Percentiles rank a stretch among this genome's conserved stretches.
phyloP scores from a whole-genome alignment of 148 eudicot genomes.

The Spergularia bocconei region DNA sequence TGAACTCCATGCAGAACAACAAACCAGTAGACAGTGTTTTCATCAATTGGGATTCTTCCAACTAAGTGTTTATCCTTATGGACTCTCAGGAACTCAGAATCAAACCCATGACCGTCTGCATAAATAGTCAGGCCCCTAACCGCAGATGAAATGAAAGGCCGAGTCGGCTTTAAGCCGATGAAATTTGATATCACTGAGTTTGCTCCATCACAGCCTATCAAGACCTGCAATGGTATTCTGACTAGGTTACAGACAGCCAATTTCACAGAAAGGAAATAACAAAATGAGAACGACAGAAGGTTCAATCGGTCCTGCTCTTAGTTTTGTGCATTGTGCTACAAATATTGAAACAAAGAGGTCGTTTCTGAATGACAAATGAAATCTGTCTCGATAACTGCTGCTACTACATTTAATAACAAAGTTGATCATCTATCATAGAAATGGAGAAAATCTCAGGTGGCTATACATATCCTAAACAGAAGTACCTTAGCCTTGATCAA shows the following conservation, averaged over 20 bases:
- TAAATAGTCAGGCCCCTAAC: constrained; percentile 44
- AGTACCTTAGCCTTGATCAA: constrained; percentile 47
- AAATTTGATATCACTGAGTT: constrained; percentile 41
- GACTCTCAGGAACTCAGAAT: constrained; percentile 36
- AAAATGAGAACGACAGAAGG: too few relatives aligned
- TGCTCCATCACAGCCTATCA: constrained; percentile 60
- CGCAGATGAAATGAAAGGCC: constrained; percentile 24
- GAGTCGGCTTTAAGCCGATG: constrained; percentile 41
- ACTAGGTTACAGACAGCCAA: background rate
- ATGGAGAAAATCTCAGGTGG: background rate
- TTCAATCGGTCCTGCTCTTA: too few relatives aligned
- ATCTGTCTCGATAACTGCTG: too few relatives aligned
- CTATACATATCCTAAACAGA: background rate
- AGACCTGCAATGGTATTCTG: constrained; percentile 31
- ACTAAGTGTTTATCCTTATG: constrained; percentile 24
- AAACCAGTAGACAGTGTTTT: constrained; percentile 51
- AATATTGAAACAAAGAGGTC: too few relatives aligned
- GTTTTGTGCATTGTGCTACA: too few relatives aligned
- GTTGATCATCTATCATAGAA: too few relatives aligned
- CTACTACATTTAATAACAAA: too few relatives aligned
- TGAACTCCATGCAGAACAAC: constrained; percentile 13
- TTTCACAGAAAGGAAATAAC: background rate
- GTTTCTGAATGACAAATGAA: too few relatives aligned
- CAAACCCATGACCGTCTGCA: constrained; percentile 44
- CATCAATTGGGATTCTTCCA: constrained; percentile 46